Base-by-base conservation (phyloP, 768 basidiomycete species). In the Pholiota conissans region DNA sequence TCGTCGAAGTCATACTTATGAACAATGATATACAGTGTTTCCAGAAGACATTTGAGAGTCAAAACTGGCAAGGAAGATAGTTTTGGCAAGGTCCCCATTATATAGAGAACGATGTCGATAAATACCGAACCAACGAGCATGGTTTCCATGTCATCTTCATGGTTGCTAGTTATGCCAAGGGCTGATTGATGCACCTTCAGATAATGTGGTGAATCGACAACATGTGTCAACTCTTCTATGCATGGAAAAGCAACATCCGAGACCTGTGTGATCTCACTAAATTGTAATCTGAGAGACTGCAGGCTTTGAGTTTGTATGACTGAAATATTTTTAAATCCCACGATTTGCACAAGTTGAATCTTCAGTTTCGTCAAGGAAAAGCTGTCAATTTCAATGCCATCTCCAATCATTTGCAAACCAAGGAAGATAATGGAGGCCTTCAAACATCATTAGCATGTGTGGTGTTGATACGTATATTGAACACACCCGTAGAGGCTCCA, bases 1-100 rank as follows among this genome's bases (percentile, higher is more conserved):
- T 78, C 79, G 46, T 84, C 84, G 56, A 92, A 82, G 65, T 92
- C 85, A 58, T 90, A 86, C 72, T 92, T 92, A 71, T 86, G 84
- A 20, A 89, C 78, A 58, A 86, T 75, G 40, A 90, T 81, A 56
- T 87, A 78, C 22, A 90, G 63, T 1, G 80, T 73, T 71, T 91
- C 88, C 42, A 91, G 71, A 40, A 89, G 65, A 52, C 76, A 79
- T 64, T 90, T 89, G 58, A 83, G 67, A 1, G 80, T 80, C 42
- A 84, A 64, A 42, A 83, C 76, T 0, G 89, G 87, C 5, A 90
- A 66, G 14, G 73, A 63, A 10, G 71, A 61, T 7, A 87, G 63
- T 47, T 82, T 75, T 27, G 73, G 69, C 20, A 79, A 65, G 10
- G 79, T 78, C 52, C 74, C 76, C 57, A 89, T 75, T 24, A 85